Conservation (phyloP, 139 green algal genomes). For the Trebouxia sp. region DNA sequence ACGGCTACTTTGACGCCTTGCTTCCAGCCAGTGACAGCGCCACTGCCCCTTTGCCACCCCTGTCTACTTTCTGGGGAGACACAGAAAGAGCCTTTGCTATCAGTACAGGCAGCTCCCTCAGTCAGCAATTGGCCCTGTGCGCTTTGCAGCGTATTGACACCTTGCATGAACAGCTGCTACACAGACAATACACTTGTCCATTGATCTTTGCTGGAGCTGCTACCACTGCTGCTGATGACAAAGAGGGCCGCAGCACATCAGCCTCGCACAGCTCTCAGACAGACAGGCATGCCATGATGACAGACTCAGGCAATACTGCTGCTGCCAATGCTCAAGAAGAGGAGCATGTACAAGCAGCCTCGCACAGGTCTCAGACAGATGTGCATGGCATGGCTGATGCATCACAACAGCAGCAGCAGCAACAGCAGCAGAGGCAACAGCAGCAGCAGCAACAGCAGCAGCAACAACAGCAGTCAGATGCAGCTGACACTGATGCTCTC, state of each 20-base stretch:
- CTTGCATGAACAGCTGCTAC: slow-evolving; percentile 6
- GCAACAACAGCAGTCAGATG: no score
- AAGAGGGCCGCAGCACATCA: no score
- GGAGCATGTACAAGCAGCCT: no score
- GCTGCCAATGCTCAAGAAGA: no score
- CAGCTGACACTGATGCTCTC: no score
- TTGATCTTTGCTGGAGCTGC: background rate
- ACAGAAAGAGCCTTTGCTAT: background rate
- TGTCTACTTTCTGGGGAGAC: background rate
- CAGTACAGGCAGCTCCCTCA: background rate
- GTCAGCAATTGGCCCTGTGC: background rate
- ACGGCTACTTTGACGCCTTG: background rate
- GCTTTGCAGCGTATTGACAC: background rate
- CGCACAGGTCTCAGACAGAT: no score
- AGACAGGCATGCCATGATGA: no score
- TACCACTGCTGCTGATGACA: background rate
- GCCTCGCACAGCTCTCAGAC: background rate
- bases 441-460: no score
- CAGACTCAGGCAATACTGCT: no score
- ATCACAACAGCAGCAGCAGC: no score
- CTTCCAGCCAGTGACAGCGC: background rate
- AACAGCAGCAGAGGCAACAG: no score
- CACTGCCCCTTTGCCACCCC: background rate
- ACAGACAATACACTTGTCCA: slow-evolving; percentile 7
- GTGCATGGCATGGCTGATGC: no score